A percentile compares a stretch with the other conserved stretches of the same genome.
Conservation (phyloP, 441 rosid species). For the Melastoma candidum region DNA sequence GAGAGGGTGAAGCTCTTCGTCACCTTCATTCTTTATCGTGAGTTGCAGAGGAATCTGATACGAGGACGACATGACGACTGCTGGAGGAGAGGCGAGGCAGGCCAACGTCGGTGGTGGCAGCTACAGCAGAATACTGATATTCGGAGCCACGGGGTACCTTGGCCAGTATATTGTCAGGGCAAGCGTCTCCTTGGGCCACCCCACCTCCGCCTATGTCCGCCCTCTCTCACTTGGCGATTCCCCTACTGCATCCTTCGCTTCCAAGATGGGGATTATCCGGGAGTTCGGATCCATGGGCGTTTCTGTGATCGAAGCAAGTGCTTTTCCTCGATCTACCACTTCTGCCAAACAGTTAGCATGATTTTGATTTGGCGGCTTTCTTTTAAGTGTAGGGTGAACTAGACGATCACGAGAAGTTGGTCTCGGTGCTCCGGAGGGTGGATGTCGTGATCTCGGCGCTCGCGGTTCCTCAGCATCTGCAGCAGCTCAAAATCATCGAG, state of each 20-base stretch:
- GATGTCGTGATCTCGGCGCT: conserved; percentile 32
- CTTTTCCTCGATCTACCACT: too few species aligned
- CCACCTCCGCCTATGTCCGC: conserved; percentile 30
- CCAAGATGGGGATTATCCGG: conserved; percentile 11
- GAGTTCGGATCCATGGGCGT: conserved; percentile 21
- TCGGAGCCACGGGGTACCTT: conserved; percentile 34
- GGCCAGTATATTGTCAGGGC: conserved; percentile 33
- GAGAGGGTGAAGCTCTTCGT: too few species aligned
- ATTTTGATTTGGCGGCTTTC: not conserved
- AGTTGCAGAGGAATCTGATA: too few species aligned
- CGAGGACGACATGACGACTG: too few species aligned
- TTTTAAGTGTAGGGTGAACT: conserved; percentile 20
- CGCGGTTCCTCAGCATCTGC: conserved; percentile 27
- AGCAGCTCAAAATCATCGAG: conserved; percentile 27
- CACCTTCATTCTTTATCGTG: too few species aligned
- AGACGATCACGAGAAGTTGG: conserved; percentile 37
- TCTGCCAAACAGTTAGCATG: not conserved
- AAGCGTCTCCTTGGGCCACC: conserved; percentile 24
- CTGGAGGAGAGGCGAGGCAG: too few species aligned
- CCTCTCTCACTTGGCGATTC: conserved; percentile 13
- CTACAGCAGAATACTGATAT: conserved; percentile 11
- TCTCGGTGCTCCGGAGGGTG: conserved; percentile 21
- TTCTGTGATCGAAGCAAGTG: conserved; percentile 16
- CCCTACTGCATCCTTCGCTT: not conserved
- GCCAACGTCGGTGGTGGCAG: too few species aligned